Evolutionary conservation across 2,329 filamentous ascomycete genomes (phyloP).

Genomic region (Myrmaecium sp.): DNA sequence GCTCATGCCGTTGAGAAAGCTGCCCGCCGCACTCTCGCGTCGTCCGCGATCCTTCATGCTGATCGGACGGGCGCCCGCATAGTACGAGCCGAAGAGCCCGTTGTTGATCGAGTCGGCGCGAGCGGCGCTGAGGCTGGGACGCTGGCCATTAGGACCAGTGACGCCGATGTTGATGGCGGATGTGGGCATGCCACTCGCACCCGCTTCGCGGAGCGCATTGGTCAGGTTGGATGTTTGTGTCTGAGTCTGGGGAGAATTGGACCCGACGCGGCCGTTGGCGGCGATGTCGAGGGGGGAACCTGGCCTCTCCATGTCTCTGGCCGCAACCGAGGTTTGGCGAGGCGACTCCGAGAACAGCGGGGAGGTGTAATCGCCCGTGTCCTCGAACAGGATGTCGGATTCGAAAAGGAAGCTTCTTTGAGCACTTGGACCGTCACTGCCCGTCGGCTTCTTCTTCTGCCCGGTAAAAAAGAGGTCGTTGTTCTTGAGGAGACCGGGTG

Average conservation of each 20-base stretch:
- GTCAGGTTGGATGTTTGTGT: constrained; percentile 47
- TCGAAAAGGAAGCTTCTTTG: constrained; percentile 12
- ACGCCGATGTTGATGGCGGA: constrained; percentile 25
- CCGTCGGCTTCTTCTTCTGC: constrained; percentile 23
- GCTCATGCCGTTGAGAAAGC: constrained; percentile 66
- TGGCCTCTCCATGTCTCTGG: constrained; percentile 33
- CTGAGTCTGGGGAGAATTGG: constrained; percentile 42
- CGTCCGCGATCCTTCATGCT: constrained; percentile 39
- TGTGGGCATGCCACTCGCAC: constrained; percentile 12
- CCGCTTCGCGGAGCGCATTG: constrained; percentile 38
- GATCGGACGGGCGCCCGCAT: constrained; percentile 42
- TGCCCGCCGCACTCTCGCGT: constrained; percentile 43
- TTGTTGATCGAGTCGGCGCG: constrained; percentile 39
- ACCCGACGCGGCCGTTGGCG: constrained; percentile 34
- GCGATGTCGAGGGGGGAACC: constrained; percentile 44
- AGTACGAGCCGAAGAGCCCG: constrained; percentile 30
- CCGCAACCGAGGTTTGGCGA: constrained; percentile 5
- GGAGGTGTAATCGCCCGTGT: constrained; percentile 24
- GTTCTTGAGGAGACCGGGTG: constrained; percentile 24
- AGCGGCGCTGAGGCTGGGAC: constrained; percentile 17
- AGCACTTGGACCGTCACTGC: constrained; percentile 9
- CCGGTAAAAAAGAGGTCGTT: constrained; percentile 25
- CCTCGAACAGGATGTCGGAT: constrained; percentile 22
- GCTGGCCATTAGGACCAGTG: constrained; percentile 14
- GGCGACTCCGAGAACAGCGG: constrained; percentile 20